Evolutionary conservation across 257 asterid species (phyloP), one percentile per base, ranked within the genome.

Genomic region (Jaltomata sinuosa): DNA sequence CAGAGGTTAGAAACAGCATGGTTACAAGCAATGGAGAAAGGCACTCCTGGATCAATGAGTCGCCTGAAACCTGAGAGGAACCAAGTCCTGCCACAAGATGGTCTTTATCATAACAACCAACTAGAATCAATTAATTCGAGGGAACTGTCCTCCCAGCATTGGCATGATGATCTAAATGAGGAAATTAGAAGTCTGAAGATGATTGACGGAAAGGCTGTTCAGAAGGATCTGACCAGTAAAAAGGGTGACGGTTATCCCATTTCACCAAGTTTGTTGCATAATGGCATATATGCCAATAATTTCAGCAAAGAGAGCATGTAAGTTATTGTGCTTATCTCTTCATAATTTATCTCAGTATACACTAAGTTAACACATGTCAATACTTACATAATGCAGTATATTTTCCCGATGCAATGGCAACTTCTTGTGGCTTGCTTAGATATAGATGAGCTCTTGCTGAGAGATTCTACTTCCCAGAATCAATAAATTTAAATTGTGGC

Each of bases 201-300:
- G 84, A 91, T 84, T 29, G 92, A 88, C 15, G 91, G 90, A 76
- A 87, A 52, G 83, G 84, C 85, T 9, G 57, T 85, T 52, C 90
- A 83, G 89, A 89, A 85, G 87, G 96, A 91, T 27, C 92, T 86
- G 67, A 87, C 71, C 22, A 83, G 83, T 54, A 91, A 82, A 89
- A 93, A 92, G 91, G 62, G 54, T 11, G 87, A 89, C 76, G 91
- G 84, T 64, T 90, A 69, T 84, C 96, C 97, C 68, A 89, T 93
- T 81, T 93, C 97, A 52, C 99, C 98, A n/a, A 96, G 98, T 90
- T 89, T 92, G 90, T 87, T 96, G 94, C 99, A 97, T 78, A 88
- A 90, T 79, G 91, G 85, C 90, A 90, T 90, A 88, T 88, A 91
- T 29, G 84, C 87, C 0, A 87, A 90, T 88, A 89, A 89, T 87